Base-by-base conservation (phyloP, 352 stramenopile species). In the Phytophthora crassamura region DNA sequence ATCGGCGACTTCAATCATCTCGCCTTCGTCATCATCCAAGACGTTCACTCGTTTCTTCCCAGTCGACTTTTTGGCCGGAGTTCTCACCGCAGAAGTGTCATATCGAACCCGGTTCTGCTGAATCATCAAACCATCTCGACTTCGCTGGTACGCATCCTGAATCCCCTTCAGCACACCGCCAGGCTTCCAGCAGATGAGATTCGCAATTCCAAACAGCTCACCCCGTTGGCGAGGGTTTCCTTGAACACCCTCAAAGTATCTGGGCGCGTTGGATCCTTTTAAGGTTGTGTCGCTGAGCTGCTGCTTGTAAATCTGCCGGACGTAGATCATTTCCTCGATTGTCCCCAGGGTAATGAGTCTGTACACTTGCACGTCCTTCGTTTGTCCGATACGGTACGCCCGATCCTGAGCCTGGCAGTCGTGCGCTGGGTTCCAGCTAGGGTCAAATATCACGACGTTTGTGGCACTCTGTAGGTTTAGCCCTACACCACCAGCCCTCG, bases 321-420 rank as follows among this genome's bases (percentile, higher is more conserved):
- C 80, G 43, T 95, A 96, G 15, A 96, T 94, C 82, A 94, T 95
- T 58, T 97, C 88, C 62, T 97, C 89, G 28, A 96, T 93, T 47
- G 84, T 95, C 5, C 84, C 84, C 9, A 93, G 60, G 30, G 85
- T 95, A 59, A 97, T 91, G 22, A 96, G 56, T 10, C 89, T 73
- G 59, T 94, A 96, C 18, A 95, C 84, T 42, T 94, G 74, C 0
- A 97, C 89, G 57, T 95, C 80, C 39, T 90, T 91, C 12, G 84
- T 95, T 57, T 96, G 89, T 0, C 88, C 88, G 33, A 97, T 95
- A 11, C 89, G 84, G 59, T 94, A 97, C 9, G 86, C 88, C 34
- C 89, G 80, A 57, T 94, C 85, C 54, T 94, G 84, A 4, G 86
- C 88, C 57, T 97, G 89, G 36, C 77, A 90, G 40, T 97, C 89